A percentile compares a stretch with the other conserved stretches of the same genome.
These are phyloP conservation scores for Galerina sulciceps DNA, from an alignment of 768 basidiomycete species.

Conservation along the genomic window DNA sequence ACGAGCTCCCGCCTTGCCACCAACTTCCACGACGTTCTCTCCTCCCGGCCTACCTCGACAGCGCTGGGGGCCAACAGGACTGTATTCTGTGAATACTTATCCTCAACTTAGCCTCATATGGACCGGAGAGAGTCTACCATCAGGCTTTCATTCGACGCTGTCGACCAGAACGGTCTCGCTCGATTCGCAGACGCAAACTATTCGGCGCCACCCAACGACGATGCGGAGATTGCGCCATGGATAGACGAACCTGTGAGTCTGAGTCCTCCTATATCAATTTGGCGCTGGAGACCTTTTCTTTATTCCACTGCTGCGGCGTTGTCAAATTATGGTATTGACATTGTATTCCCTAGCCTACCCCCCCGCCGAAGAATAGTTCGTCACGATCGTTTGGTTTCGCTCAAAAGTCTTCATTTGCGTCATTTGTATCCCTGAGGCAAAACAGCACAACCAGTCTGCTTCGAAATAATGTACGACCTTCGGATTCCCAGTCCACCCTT, in stretches of 20 bases:
- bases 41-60: no score
- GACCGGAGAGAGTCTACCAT: constrained; percentile 21
- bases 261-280: not conserved
- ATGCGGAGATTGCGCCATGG: constrained; percentile 35
- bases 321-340: not conserved
- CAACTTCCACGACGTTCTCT: constrained; percentile 13
- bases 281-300: not conserved
- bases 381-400: constrained; percentile 41
- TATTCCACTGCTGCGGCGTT: not conserved
- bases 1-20: constrained; percentile 12
- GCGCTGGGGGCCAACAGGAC: not conserved
- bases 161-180: constrained; percentile 30
- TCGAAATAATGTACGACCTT: constrained; percentile 29
- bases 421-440: constrained; percentile 37
- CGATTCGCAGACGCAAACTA: constrained; percentile 19
- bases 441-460: constrained; percentile 34
- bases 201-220: constrained; percentile 21
- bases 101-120: constrained; percentile 6
- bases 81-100: constrained; percentile 22
- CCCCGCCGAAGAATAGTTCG: constrained; percentile 42
- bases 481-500: constrained; percentile 39
- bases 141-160: constrained; percentile 27
- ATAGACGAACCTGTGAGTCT: constrained; percentile 31
- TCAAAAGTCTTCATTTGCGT: constrained; percentile 44
- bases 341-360: constrained; percentile 39